Evolutionary conservation across 2,329 filamentous ascomycete species (phyloP).

Genomic region (Pezizomycotina sp.): DNA sequence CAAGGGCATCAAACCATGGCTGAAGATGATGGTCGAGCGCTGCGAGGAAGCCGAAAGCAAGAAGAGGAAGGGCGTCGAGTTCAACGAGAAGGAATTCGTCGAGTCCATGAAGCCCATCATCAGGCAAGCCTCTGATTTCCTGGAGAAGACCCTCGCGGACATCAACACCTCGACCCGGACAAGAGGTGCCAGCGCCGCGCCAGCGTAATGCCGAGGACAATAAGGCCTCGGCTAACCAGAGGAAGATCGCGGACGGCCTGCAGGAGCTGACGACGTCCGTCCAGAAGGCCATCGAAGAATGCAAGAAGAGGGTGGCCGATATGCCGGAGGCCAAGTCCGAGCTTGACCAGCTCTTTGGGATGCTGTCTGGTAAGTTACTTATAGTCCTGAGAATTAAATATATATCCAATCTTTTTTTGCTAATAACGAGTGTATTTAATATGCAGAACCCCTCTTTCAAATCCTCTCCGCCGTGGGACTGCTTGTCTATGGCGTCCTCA

Average conservation of each 20-base stretch:
- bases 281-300: constrained; percentile 66
- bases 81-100: constrained; percentile 79
- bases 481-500: constrained; percentile 64
- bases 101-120: constrained; percentile 74
- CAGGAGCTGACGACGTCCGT: constrained; percentile 50
- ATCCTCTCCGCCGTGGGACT: constrained; percentile 68
- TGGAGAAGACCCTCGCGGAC: constrained; percentile 71
- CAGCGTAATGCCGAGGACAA: constrained; percentile 52
- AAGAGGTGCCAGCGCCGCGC: constrained; percentile 70
- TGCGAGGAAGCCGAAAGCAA: constrained; percentile 67
- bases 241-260: constrained; percentile 64
- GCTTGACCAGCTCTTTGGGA: constrained; percentile 73
- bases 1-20: constrained; percentile 68
- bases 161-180: constrained; percentile 78
- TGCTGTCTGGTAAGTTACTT: constrained; percentile 36
- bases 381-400: background rate
- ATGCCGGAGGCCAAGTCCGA: constrained; percentile 94
- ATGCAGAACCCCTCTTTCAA: constrained; percentile 78
- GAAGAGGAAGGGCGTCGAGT: constrained; percentile 52
- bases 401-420: background rate
- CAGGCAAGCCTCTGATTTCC: constrained; percentile 65
- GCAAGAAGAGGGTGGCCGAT: constrained; percentile 72
- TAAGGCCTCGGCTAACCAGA: constrained; percentile 68
- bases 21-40: constrained; percentile 71
- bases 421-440: no score